Evolutionary conservation across 768 basidiomycete genomes (phyloP).

Genomic region (Rhizopogon vinicolor): DNA sequence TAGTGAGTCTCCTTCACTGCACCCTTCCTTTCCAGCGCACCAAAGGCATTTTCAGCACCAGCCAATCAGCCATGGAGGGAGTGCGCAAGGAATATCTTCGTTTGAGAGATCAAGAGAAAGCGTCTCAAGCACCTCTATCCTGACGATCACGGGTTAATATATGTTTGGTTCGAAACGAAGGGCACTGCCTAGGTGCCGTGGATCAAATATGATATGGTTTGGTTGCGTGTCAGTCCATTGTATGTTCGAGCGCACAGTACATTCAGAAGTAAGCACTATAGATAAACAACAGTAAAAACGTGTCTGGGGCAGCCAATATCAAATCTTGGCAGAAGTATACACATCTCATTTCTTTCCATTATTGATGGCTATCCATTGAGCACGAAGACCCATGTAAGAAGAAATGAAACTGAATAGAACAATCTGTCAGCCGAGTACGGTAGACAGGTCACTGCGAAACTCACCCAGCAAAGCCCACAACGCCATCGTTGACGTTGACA

Average conservation of each 20-base stretch:
- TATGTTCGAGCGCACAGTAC: not conserved
- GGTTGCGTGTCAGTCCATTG: too few relatives aligned
- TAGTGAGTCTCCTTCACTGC: conserved; percentile 49
- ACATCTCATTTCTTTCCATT: conserved; percentile 30
- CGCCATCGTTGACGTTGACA: conserved; percentile 76
- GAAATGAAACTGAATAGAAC: conserved; percentile 52
- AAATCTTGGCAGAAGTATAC: not conserved
- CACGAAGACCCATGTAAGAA: conserved; percentile 62
- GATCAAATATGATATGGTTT: not conserved
- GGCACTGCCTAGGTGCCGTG: not conserved
- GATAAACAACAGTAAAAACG: not conserved
- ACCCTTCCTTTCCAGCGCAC: not conserved
- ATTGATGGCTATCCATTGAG: conserved; percentile 57
- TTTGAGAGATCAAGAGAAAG: conserved; percentile 41
- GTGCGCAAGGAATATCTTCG: conserved; percentile 73
- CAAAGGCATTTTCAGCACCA: conserved; percentile 43
- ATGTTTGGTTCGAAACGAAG: too few relatives aligned
- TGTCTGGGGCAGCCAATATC: too few relatives aligned
- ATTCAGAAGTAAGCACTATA: not conserved
- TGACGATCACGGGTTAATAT: not conserved
- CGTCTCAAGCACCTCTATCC: not conserved
- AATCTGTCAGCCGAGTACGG: conserved; percentile 2
- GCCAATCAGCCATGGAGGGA: conserved; percentile 67
- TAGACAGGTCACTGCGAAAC: conserved; percentile 18
- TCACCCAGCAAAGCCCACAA: conserved; percentile 83